A percentile compares a stretch with the other conserved stretches of the same genome.
Evolutionary conservation across 2,329 filamentous ascomycete species (phyloP).

Genomic region (Teratosphaeria epicoccoides): DNA sequence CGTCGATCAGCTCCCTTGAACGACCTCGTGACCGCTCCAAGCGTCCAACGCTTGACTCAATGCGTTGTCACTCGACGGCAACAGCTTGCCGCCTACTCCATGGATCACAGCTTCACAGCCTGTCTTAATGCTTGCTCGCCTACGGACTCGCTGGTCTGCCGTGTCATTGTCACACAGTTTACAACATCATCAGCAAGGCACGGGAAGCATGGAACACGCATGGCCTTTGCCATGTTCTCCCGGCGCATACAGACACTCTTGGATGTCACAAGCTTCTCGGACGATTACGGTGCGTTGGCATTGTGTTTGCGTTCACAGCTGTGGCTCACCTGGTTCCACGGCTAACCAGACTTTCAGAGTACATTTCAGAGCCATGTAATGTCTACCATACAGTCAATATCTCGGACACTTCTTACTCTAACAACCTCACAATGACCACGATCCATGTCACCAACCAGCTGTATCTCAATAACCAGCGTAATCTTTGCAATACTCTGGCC

Average conservation of each 20-base stretch:
- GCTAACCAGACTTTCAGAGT: background rate
- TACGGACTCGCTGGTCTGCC: background rate
- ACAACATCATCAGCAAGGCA: background rate
- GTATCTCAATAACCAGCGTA: background rate
- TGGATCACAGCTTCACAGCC: background rate
- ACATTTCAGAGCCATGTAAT: background rate
- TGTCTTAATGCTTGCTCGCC: background rate
- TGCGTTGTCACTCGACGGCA: background rate
- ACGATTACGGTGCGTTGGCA: background rate
- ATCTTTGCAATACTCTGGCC: background rate
- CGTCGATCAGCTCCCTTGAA: background rate
- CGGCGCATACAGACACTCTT: too few species aligned
- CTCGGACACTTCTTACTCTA: background rate
- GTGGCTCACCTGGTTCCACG: background rate
- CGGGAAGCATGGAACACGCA: background rate
- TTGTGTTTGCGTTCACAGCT: background rate
- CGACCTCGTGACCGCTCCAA: background rate
- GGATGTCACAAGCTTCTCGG: background rate
- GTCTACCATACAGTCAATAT: background rate
- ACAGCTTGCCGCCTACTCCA: background rate
- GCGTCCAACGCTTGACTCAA: background rate
- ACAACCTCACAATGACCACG: background rate
- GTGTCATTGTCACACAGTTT: background rate
- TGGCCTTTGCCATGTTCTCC: background rate
- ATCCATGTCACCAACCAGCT: background rate